Evolutionary conservation across 495 filamentous ascomycete species (phyloP).

Genomic region (Cercophora newfieldiana): DNA sequence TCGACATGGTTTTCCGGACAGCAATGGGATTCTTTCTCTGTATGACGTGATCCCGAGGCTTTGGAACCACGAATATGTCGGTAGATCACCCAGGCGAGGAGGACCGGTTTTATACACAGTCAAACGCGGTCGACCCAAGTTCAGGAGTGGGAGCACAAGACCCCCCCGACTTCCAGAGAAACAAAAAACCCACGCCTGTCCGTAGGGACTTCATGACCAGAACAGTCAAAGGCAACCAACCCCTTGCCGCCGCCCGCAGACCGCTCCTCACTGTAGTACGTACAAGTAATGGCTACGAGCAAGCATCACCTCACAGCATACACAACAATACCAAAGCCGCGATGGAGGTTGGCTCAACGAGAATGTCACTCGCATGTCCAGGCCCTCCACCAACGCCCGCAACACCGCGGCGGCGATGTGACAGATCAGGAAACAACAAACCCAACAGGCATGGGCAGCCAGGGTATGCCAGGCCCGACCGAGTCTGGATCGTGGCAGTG

Average conservation of each 20-base stretch:
- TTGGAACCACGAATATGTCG: background rate
- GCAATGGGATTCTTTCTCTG: background rate
- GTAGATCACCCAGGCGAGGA: background rate
- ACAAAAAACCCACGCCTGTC: background rate
- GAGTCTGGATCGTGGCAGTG: constrained; percentile 7
- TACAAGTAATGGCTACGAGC: no score
- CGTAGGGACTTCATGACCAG: background rate
- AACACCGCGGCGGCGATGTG: background rate
- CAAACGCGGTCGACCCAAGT: background rate
- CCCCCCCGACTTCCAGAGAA: background rate
- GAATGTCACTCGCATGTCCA: background rate
- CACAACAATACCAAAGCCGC: background rate
- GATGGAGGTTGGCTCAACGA: no score
- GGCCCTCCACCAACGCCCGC: background rate
- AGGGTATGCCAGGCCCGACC: background rate
- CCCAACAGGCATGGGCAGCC: background rate
- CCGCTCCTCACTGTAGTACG: no score
- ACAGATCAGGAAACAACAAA: background rate
- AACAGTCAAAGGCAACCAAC: background rate
- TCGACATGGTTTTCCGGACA: background rate
- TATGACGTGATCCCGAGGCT: background rate
- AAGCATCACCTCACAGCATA: background rate
- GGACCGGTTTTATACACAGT: background rate
- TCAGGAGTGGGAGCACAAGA: background rate
- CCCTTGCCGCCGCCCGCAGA: background rate